A percentile compares a stretch with the other conserved stretches of the same genome.
Evolutionary conservation across 805 yeast genomes (phyloP).

Genomic region (Teunomyces kruisii): DNA sequence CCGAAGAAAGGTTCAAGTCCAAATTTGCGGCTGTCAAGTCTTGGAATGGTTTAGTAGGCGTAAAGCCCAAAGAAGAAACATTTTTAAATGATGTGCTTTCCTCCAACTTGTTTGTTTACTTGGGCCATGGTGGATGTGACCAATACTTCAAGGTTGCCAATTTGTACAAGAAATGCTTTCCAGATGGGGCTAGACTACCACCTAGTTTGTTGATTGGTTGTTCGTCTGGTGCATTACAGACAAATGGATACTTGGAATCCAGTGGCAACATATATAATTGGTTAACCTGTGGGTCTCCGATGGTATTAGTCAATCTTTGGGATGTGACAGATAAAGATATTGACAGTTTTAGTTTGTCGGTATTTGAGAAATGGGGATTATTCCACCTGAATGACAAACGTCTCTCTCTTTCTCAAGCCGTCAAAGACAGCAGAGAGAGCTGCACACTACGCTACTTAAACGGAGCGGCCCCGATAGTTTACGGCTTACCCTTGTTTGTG

Average conservation of each 20-base stretch:
- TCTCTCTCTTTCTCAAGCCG: constrained; percentile 53
- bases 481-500: constrained; percentile 70
- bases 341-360: constrained; percentile 66
- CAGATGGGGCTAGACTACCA: constrained; percentile 44
- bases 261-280: constrained; percentile 77
- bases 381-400: constrained; percentile 13
- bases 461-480: constrained; percentile 90
- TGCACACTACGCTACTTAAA: constrained; percentile 76
- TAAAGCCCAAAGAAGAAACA: constrained; percentile 55
- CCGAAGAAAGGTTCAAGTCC: constrained; percentile 57
- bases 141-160: constrained; percentile 63
- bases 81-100: constrained; percentile 43
- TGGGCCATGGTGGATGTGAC: constrained; percentile 98
- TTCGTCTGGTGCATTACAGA: constrained; percentile 71
- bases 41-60: constrained; percentile 58
- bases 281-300: constrained; percentile 76
- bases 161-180: constrained; percentile 30
- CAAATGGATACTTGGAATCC: constrained; percentile 63
- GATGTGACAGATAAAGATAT: constrained; percentile 96
- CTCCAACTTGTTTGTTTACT: constrained; percentile 59
- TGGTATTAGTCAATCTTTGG: constrained; percentile 88
- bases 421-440: constrained; percentile 57
- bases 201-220: constrained; percentile 82
- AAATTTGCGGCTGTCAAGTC: constrained; percentile 36
- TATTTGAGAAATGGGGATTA: constrained; percentile 70